phyloP scores from a whole-genome alignment of 176 grass and related monocot species.

The Oropetium thomaeum region DNA sequence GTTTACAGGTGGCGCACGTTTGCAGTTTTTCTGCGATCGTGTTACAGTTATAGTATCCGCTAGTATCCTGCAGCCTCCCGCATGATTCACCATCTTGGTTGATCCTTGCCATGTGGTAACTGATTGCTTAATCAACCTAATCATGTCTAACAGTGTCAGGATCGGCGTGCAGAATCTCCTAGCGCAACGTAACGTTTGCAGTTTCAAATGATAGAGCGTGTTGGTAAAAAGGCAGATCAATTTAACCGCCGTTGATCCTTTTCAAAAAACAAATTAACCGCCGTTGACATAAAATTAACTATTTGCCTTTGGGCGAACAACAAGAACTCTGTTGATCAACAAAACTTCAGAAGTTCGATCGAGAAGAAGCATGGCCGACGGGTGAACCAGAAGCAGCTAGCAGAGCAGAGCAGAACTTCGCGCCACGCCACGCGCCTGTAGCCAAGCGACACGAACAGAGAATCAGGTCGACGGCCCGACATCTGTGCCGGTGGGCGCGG shows the following conservation, averaged over 20 bases:
- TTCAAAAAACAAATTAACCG: neutral
- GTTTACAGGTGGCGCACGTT: conserved; percentile 19
- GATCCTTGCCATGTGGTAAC: neutral
- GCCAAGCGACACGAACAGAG: neutral
- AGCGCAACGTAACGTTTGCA: neutral
- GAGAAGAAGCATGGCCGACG: neutral
- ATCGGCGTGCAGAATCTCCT: conserved; percentile 6
- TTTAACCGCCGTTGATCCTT: neutral
- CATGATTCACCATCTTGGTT: neutral
- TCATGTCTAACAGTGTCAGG: neutral
- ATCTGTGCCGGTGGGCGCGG: conserved; percentile 1
- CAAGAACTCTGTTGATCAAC: neutral
- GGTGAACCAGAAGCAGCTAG: neutral
- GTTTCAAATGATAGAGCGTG: neutral
- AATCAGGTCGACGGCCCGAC: neutral
- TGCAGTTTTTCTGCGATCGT: neutral
- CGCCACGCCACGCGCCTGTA: neutral
- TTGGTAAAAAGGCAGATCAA: neutral
- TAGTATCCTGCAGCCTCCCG: neutral
- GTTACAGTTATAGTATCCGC: too few species aligned
- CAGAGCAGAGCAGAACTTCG: neutral
- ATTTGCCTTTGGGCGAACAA: neutral
- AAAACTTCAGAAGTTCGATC: neutral
- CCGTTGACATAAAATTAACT: too few species aligned
- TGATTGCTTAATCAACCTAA: neutral